Conservation (phyloP, 2,329 filamentous ascomycete species). For the Amauroascus niger region DNA sequence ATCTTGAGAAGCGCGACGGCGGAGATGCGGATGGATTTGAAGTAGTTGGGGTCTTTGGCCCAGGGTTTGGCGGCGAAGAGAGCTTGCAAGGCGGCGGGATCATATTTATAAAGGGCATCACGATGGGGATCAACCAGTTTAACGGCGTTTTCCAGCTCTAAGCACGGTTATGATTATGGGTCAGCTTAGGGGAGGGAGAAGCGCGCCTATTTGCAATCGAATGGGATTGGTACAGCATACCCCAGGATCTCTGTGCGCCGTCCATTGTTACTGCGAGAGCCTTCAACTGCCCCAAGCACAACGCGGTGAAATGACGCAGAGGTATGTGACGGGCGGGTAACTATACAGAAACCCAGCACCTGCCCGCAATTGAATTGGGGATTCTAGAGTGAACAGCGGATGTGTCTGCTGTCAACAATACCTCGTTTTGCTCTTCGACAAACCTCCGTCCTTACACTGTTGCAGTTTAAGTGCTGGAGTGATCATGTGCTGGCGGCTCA, state of each 20-base stretch:
- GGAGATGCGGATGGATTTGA: slow-evolving; percentile 87
- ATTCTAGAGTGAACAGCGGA: no score
- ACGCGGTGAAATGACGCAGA: neutral
- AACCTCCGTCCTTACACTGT: neutral
- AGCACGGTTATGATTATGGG: neutral
- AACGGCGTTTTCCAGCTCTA: slow-evolving; percentile 81
- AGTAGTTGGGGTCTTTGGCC: slow-evolving; percentile 70
- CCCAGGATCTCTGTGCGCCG: slow-evolving; percentile 52
- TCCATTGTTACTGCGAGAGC: slow-evolving; percentile 38
- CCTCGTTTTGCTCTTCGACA: neutral
- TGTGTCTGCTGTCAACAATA: neutral
- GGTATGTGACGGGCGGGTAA: no score
- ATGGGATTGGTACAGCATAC: slow-evolving; percentile 30
- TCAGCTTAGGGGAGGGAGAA: slow-evolving; percentile 9
- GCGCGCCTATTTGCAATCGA: slow-evolving; percentile 7
- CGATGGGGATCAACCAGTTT: slow-evolving; percentile 74
- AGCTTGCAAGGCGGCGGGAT: slow-evolving; percentile 56
- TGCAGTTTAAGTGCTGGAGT: neutral
- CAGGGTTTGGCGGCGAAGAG: slow-evolving; percentile 61
- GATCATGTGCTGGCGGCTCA: neutral
- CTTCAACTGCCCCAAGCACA: no score
- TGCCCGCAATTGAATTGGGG: no score
- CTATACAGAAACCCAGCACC: no score
- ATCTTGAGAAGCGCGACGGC: slow-evolving; percentile 94
- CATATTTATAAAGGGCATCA: slow-evolving; percentile 86